Evolutionary conservation across 768 basidiomycete species (phyloP).

Genomic region (Daedaleopsis sinensis): DNA sequence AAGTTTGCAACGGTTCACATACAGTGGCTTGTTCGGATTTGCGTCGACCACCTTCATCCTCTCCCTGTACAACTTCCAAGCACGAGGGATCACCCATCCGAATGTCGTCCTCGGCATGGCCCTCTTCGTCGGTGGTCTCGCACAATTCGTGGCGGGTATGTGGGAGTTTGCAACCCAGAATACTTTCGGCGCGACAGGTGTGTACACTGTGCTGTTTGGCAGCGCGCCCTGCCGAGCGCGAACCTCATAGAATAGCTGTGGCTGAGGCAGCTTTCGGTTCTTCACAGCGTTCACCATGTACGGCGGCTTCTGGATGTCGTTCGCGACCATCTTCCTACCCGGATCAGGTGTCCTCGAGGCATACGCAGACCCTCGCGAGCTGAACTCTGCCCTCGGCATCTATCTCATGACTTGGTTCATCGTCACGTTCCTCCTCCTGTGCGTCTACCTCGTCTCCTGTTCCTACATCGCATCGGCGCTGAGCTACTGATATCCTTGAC

Average conservation of each 20-base stretch:
- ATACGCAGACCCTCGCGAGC: conserved; percentile 45
- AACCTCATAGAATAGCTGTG: neutral
- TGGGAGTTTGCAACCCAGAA: conserved; percentile 67
- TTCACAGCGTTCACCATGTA: conserved; percentile 74
- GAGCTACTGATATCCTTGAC: too few species aligned
- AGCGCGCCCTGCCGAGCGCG: too few species aligned
- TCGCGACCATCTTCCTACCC: conserved; percentile 72
- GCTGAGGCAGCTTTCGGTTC: conserved; percentile 2
- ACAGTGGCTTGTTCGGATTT: conserved; percentile 79
- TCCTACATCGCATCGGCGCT: too few species aligned
- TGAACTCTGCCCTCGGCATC: conserved; percentile 68
- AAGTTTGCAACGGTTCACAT: too few species aligned
- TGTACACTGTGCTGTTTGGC: conserved; percentile 30
- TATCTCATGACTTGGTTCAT: conserved; percentile 77
- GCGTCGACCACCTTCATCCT: conserved; percentile 83
- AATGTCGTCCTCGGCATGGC: conserved; percentile 89
- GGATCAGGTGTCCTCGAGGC: conserved; percentile 61
- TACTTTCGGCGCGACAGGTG: conserved; percentile 72
- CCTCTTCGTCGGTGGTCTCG: conserved; percentile 80
- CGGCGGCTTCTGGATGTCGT: conserved; percentile 90
- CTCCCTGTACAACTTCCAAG: conserved; percentile 69
- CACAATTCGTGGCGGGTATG: conserved; percentile 87
- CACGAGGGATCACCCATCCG: conserved; percentile 54
- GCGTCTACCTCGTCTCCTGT: conserved; percentile 26
- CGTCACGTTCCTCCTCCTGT: conserved; percentile 73